Conservation (phyloP, 2,329 filamentous ascomycete species). For the Parasarocladium wereldwijsianum region DNA sequence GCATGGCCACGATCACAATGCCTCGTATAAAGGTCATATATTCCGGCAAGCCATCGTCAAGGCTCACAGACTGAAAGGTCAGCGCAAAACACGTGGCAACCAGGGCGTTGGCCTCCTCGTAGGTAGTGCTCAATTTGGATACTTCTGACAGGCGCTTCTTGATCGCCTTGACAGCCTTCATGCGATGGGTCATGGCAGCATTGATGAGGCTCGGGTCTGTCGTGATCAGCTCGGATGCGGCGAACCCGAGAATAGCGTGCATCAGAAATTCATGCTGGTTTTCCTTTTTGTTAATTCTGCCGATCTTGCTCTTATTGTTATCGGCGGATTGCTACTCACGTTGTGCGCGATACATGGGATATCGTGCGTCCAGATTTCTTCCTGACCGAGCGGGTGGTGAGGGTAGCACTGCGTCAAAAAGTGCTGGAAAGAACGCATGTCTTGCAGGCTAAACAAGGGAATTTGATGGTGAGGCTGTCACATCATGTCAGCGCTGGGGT, state of each 20-base stretch:
- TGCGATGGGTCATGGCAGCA: constrained; percentile 47
- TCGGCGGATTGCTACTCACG: constrained; percentile 29
- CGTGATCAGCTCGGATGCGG: constrained; percentile 48
- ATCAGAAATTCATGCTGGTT: constrained; percentile 49
- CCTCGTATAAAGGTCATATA: constrained; percentile 47
- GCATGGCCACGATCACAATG: constrained; percentile 37
- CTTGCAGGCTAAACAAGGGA: constrained; percentile 44
- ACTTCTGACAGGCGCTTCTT: constrained; percentile 35
- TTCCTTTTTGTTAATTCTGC: background rate
- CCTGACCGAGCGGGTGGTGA: constrained; percentile 48
- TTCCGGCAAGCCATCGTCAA: constrained; percentile 44
- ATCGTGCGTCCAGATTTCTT: constrained; percentile 51
- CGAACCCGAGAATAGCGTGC: constrained; percentile 54
- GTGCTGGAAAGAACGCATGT: constrained; percentile 57
- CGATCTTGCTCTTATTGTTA: constrained; percentile 5
- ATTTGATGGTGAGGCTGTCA: constrained; percentile 38
- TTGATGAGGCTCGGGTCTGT: constrained; percentile 35
- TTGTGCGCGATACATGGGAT: constrained; percentile 54
- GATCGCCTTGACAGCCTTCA: constrained; percentile 49
- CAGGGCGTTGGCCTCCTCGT: constrained; percentile 43
- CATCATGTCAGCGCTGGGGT: constrained; percentile 2
- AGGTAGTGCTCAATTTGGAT: constrained; percentile 22
- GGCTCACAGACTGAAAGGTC: constrained; percentile 41
- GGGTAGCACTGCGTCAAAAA: constrained; percentile 48
- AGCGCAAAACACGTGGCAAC: constrained; percentile 44